A percentile compares a stretch with the other conserved stretches of the same genome.
phyloP scores from a whole-genome alignment of 176 grass and related monocot genomes.

The Musa itinerans region DNA sequence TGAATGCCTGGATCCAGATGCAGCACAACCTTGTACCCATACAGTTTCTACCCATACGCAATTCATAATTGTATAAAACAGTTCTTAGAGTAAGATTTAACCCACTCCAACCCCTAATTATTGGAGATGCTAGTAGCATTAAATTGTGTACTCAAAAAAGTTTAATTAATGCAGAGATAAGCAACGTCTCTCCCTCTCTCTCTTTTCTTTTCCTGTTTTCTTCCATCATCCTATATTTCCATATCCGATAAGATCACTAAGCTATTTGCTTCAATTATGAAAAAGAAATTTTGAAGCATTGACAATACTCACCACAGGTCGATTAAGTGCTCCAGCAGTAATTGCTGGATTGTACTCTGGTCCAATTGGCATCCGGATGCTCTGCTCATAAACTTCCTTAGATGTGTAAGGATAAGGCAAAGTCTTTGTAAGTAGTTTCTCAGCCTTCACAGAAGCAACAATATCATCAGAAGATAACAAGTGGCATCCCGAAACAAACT shows the following conservation, averaged over 20 bases:
- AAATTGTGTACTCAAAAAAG: not conserved
- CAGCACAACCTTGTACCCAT: not conserved
- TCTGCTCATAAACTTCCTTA: slow-evolving; percentile 77
- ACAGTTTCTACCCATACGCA: not conserved
- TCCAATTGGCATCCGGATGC: slow-evolving; percentile 90
- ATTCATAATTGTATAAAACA: not conserved
- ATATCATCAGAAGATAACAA: not conserved
- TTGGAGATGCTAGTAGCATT: not conserved
- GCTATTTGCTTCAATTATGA: not conserved
- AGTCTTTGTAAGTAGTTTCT: slow-evolving; percentile 53
- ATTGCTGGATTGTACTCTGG: slow-evolving; percentile 82
- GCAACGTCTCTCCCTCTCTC: not conserved
- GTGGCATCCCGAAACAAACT: not conserved
- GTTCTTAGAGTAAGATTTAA: not conserved
- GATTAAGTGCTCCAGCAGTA: slow-evolving; percentile 60
- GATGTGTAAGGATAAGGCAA: slow-evolving; percentile 77
- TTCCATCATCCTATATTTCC: not conserved
- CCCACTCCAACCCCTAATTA: not conserved
- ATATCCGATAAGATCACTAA: not conserved
- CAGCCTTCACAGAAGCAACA: slow-evolving; percentile 36
- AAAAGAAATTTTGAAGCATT: not conserved
- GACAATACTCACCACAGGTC: slow-evolving; percentile 59
- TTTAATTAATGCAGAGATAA: not conserved
- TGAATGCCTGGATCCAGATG: not conserved
- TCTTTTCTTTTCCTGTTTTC: not conserved